These are phyloP conservation scores for Grigorovia jiainica DNA, from an alignment of 805 yeast genomes.

Conservation along the genomic window DNA sequence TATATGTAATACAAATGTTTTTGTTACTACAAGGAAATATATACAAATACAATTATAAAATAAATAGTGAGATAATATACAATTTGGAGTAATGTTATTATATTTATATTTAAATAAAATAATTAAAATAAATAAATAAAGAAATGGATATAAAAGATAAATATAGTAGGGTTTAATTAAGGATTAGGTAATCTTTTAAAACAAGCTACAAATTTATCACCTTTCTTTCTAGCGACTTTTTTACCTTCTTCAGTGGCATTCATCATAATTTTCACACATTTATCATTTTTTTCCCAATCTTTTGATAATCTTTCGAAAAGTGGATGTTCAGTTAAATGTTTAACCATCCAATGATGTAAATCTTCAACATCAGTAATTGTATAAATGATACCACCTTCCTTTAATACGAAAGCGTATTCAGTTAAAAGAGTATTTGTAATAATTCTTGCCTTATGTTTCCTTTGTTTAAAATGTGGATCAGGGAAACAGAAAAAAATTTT, in stretches of 20 bases:
- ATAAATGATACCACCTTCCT: slow-evolving; percentile 80
- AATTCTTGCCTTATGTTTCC: slow-evolving; percentile 96
- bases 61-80: too few relatives aligned
- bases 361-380: slow-evolving; percentile 95
- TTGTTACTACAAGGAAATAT: too few relatives aligned
- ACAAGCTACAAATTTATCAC: slow-evolving; percentile 82
- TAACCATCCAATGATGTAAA: slow-evolving; percentile 92
- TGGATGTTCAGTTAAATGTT: slow-evolving; percentile 85
- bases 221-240: slow-evolving; percentile 85
- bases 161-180: slow-evolving; percentile 17
- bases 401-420: slow-evolving; percentile 85
- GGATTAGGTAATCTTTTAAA: slow-evolving; percentile 65
- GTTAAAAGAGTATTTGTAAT: slow-evolving; percentile 79
- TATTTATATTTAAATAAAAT: not conserved
- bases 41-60: too few relatives aligned
- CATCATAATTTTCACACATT: slow-evolving; percentile 79
- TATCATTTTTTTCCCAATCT: slow-evolving; percentile 74
- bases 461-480: slow-evolving; percentile 97
- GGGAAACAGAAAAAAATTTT: slow-evolving; percentile 98
- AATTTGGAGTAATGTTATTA: not conserved
- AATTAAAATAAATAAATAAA: not conserved
- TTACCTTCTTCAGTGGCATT: slow-evolving; percentile 97
- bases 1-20: too few relatives aligned
- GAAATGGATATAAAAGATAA: not conserved
- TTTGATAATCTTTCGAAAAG: slow-evolving; percentile 69